Conservation (phyloP, 129 eudicot species). For the Flaveria trinervia region DNA sequence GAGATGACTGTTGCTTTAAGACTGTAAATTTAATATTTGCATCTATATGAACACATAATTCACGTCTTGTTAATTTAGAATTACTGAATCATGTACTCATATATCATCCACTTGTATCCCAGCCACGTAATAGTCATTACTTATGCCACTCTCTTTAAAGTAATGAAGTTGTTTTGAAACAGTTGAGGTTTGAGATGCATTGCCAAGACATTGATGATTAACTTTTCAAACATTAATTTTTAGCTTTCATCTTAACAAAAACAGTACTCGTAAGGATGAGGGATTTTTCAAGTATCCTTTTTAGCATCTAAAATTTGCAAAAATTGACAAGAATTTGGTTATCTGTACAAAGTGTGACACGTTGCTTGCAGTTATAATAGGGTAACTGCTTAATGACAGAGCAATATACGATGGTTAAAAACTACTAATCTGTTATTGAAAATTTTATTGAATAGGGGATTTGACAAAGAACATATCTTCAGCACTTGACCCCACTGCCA, state of each 20-base stretch:
- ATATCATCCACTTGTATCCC: background rate
- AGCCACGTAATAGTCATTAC: background rate
- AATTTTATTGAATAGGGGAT: constrained; percentile 24
- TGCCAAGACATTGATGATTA: background rate
- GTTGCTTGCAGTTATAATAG: background rate
- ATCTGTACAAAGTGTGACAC: background rate
- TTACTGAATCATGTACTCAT: background rate
- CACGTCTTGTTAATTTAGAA: no score
- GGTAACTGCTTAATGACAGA: background rate
- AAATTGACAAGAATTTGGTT: background rate
- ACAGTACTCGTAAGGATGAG: background rate
- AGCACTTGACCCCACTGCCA: constrained; percentile 53
- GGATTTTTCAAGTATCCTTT: background rate
- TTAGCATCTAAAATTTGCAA: background rate
- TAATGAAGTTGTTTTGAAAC: background rate
- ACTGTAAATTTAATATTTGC: background rate
- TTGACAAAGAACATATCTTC: constrained; percentile 27
- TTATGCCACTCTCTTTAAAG: background rate
- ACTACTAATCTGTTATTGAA: background rate
- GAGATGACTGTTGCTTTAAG: background rate
- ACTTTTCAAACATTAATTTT: background rate
- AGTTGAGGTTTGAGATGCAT: background rate
- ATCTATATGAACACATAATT: no score
- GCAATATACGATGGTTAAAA: background rate
- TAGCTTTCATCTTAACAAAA: background rate